Conservation (phyloP, 2,329 filamentous ascomycete species). For the Colletotrichum spaethianum region DNA sequence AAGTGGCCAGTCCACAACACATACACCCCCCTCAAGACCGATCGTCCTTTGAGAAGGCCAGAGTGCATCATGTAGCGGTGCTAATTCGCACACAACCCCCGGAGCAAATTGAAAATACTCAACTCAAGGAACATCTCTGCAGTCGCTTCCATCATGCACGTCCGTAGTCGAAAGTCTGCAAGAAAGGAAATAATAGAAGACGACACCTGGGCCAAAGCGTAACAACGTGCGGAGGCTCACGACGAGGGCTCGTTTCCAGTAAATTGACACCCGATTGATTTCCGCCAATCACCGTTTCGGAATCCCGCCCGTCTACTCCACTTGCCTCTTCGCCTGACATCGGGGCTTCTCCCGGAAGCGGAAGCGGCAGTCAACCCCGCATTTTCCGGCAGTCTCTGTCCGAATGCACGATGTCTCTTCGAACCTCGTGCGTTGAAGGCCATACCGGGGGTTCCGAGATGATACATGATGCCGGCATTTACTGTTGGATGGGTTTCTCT, state of each 20-base stretch:
- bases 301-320: conserved; percentile 20
- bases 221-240: not conserved
- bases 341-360: not conserved
- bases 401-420: not conserved
- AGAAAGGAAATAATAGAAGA: not conserved
- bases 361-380: conserved; percentile 10
- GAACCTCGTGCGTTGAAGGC: conserved; percentile 2
- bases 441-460: not conserved
- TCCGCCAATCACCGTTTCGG: conserved; percentile 41
- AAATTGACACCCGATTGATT: conserved; percentile 24
- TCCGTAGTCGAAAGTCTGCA: not conserved
- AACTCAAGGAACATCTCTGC: not conserved
- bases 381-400: conserved; percentile 4
- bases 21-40: not conserved
- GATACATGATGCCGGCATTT: conserved; percentile 1
- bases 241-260: not conserved
- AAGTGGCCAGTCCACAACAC: not conserved
- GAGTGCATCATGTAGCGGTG: not conserved
- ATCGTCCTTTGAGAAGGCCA: not conserved
- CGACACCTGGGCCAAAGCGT: not conserved
- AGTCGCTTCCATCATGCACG: not conserved
- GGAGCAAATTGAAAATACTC: not conserved
- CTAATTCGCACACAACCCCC: too few relatives aligned
- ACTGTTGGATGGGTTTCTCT: not conserved
- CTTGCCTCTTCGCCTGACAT: not conserved